A percentile compares a stretch with the other conserved stretches of the same genome.
Conservation (phyloP, 768 basidiomycete genomes). For the Kwoniella heveanensis region DNA sequence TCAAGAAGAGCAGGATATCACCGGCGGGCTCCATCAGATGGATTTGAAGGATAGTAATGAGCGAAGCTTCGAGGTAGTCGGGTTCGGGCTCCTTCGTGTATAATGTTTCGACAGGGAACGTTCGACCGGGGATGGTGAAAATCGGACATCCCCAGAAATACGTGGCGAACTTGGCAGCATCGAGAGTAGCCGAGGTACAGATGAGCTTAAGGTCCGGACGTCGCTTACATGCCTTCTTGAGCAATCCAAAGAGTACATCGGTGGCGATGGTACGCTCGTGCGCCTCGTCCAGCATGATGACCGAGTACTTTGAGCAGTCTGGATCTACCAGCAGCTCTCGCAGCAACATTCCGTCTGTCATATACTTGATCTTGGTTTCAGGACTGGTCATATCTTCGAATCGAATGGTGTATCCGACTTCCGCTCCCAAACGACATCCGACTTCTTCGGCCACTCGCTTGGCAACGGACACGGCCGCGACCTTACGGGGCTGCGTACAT, state of each 20-base stretch:
- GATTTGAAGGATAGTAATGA: conserved; percentile 99
- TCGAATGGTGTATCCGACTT: conserved; percentile 97
- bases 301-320: conserved; percentile 85
- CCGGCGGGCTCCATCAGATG: conserved; percentile 97
- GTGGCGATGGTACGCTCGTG: conserved; percentile 99
- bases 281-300: conserved; percentile 98
- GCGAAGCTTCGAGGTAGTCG: conserved; percentile 95
- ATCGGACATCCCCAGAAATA: conserved; percentile 99
- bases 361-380: conserved; percentile 99
- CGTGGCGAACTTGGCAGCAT: conserved; percentile 98
- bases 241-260: conserved; percentile 91
- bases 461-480: conserved; percentile 98
- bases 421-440: conserved; percentile 92
- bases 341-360: conserved; percentile 99
- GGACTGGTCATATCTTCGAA: conserved; percentile 99
- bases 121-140: conserved; percentile 98
- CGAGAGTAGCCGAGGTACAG: conserved; percentile 97
- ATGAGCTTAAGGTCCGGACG: conserved; percentile 96
- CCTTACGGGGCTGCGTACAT: conserved; percentile 98
- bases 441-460: conserved; percentile 99
- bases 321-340: conserved; percentile 96
- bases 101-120: conserved; percentile 96
- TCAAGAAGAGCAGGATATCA: conserved; percentile 93
- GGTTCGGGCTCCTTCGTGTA: conserved; percentile 98
- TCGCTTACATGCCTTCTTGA: conserved; percentile 94